These are phyloP conservation scores for Tricholoma flavovirens DNA, from an alignment of 768 basidiomycete genomes.

Conservation along the genomic window DNA sequence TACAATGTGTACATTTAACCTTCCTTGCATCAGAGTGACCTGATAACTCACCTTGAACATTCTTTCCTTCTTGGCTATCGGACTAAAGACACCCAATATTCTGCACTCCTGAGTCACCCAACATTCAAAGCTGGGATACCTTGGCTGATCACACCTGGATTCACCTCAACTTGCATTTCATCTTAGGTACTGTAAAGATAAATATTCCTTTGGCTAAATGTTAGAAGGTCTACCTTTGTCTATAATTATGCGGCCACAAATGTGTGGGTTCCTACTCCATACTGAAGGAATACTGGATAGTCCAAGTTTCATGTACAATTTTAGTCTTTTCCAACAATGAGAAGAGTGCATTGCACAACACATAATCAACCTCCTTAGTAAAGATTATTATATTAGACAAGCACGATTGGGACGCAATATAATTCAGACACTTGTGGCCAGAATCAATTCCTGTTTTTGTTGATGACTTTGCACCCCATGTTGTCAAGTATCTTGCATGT, in stretches of 20 bases:
- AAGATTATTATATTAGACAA: slow-evolving; percentile 90
- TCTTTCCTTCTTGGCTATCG: slow-evolving; percentile 91
- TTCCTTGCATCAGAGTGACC: slow-evolving; percentile 78
- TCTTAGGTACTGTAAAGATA: slow-evolving; percentile 60
- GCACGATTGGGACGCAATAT: slow-evolving; percentile 87
- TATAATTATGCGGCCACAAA: slow-evolving; percentile 35
- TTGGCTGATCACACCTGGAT: slow-evolving; percentile 93
- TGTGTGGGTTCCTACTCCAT: slow-evolving; percentile 76
- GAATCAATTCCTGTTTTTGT: slow-evolving; percentile 79
- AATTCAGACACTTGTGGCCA: slow-evolving; percentile 83
- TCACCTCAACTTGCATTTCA: slow-evolving; percentile 80
- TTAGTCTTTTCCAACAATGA: slow-evolving; percentile 81
- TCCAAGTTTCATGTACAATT: too few species aligned
- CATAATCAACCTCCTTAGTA: slow-evolving; percentile 84
- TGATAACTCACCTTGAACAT: slow-evolving; percentile 89
- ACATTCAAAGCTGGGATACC: slow-evolving; percentile 92
- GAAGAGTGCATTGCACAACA: slow-evolving; percentile 86
- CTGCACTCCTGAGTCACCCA: slow-evolving; percentile 78
- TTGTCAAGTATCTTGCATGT: slow-evolving; percentile 94
- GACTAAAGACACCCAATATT: slow-evolving; percentile 79
- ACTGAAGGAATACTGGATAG: too few species aligned
- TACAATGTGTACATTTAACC: slow-evolving; percentile 93
- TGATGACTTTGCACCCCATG: slow-evolving; percentile 88
- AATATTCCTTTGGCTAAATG: slow-evolving; percentile 31
- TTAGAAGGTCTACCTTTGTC: slow-evolving; percentile 35